These are phyloP conservation scores for Pseudocercospora musae DNA, from an alignment of 2,329 filamentous ascomycete genomes.

Conservation along the genomic window DNA sequence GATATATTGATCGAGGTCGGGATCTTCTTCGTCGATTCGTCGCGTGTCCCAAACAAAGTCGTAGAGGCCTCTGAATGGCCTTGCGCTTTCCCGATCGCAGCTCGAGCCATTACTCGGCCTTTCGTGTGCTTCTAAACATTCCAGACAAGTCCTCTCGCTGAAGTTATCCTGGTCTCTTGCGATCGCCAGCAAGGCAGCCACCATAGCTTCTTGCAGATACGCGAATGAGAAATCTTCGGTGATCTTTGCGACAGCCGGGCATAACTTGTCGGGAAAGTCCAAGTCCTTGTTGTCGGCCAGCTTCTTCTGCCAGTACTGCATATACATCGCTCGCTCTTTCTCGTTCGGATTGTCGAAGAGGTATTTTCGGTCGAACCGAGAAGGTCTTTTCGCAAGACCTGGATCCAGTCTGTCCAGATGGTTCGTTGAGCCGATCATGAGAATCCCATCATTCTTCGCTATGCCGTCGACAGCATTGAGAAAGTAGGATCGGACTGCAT, in stretches of 20 bases:
- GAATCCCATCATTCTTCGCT: conserved; percentile 66
- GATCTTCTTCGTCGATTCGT: conserved; percentile 37
- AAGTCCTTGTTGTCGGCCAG: conserved; percentile 56
- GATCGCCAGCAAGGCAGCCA: conserved; percentile 60
- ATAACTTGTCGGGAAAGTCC: conserved; percentile 59
- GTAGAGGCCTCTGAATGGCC: conserved; percentile 29
- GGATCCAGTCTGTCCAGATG: conserved; percentile 64
- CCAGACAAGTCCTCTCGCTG: conserved; percentile 29
- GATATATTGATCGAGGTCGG: conserved; percentile 50
- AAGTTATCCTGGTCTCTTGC: conserved; percentile 47
- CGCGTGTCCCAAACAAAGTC: conserved; percentile 30
- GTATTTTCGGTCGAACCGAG: conserved; percentile 65
- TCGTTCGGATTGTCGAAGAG: conserved; percentile 58
- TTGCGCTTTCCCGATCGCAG: conserved; percentile 24
- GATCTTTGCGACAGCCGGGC: conserved; percentile 57
- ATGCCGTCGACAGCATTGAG: conserved; percentile 71
- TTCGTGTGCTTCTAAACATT: conserved; percentile 28
- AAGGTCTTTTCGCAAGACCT: conserved; percentile 60
- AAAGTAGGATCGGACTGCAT: conserved; percentile 63
- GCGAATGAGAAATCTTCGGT: conserved; percentile 66
- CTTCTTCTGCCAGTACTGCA: conserved; percentile 56
- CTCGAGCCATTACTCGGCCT: conserved; percentile 15
- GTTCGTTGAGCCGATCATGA: conserved; percentile 51
- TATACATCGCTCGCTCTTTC: conserved; percentile 57
- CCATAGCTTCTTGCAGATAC: conserved; percentile 68